Conservation (phyloP, 2,329 filamentous ascomycete genomes). For the Didymella arachidicola region DNA sequence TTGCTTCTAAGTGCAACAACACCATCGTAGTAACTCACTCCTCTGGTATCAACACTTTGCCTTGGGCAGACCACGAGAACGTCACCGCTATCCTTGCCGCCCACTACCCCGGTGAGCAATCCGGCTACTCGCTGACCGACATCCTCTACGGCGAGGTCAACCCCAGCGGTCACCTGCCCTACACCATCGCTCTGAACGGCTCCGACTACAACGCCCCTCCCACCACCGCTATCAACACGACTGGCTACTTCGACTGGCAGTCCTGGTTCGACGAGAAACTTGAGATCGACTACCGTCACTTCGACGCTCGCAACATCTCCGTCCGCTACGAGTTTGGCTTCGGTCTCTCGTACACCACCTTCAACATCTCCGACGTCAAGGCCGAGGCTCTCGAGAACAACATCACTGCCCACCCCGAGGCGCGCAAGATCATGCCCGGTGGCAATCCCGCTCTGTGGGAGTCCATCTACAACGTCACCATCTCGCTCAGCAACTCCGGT, state of each 20-base stretch:
- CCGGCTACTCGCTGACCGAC: constrained; percentile 52
- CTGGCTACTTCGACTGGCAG: constrained; percentile 55
- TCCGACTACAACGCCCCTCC: constrained; percentile 68
- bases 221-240: constrained; percentile 51
- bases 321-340: constrained; percentile 83
- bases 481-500: constrained; percentile 75
- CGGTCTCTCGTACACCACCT: constrained; percentile 78
- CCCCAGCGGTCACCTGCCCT: constrained; percentile 81
- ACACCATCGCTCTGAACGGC: constrained; percentile 78
- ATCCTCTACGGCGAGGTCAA: constrained; percentile 77
- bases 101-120: constrained; percentile 54
- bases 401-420: constrained; percentile 65
- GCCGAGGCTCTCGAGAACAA: constrained; percentile 62
- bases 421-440: constrained; percentile 53
- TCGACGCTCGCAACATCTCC: constrained; percentile 70
- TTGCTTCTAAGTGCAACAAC: constrained; percentile 59
- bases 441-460: constrained; percentile 67
- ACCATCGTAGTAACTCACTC: constrained; percentile 60
- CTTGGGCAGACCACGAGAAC: constrained; percentile 54
- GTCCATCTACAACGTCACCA: constrained; percentile 70
- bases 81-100: constrained; percentile 55
- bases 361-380: constrained; percentile 71
- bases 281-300: constrained; percentile 81
- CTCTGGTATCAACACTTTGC: constrained; percentile 53
- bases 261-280: constrained; percentile 64